Evolutionary conservation across 2,329 filamentous ascomycete genomes (phyloP).

Genomic region (Fusarium austroafricanum): DNA sequence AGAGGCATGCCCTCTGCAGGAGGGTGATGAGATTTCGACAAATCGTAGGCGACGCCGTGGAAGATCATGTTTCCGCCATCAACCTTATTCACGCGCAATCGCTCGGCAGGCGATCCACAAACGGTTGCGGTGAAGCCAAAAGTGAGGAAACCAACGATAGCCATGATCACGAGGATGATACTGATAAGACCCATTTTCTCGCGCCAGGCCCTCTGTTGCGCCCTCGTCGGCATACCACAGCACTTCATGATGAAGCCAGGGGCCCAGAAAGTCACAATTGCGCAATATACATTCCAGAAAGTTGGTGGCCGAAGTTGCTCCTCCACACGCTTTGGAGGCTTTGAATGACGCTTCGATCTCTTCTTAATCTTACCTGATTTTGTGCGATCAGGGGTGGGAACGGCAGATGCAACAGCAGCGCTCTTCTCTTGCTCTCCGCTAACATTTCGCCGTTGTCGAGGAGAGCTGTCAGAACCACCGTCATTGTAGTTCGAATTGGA

Average conservation of each 20-base stretch:
- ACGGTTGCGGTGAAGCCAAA: slow-evolving; percentile 95
- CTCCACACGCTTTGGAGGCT: slow-evolving; percentile 64
- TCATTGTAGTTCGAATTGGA: slow-evolving; percentile 62
- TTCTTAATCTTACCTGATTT: slow-evolving; percentile 75
- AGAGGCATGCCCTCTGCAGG: slow-evolving; percentile 80
- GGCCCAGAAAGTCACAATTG: slow-evolving; percentile 93
- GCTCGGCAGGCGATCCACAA: slow-evolving; percentile 77
- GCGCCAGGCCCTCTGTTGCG: slow-evolving; percentile 92
- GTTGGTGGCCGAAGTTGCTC: slow-evolving; percentile 82
- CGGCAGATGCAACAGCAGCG: slow-evolving; percentile 42
- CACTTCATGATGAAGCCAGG: slow-evolving; percentile 86
- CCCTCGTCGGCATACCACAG: slow-evolving; percentile 86
- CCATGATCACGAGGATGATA: slow-evolving; percentile 88
- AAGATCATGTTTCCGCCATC: slow-evolving; percentile 91
- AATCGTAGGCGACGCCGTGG: slow-evolving; percentile 89
- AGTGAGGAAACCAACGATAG: slow-evolving; percentile 91
- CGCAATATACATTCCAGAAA: slow-evolving; percentile 95
- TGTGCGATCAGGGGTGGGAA: slow-evolving; percentile 54
- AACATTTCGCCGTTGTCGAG: slow-evolving; percentile 51
- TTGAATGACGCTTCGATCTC: slow-evolving; percentile 56
- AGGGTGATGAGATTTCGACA: slow-evolving; percentile 81
- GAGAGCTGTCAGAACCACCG: slow-evolving; percentile 59
- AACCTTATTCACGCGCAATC: slow-evolving; percentile 86
- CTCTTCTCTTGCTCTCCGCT: slow-evolving; percentile 51
- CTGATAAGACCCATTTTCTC: slow-evolving; percentile 98